phyloP scores from a whole-genome alignment of 2,329 filamentous ascomycete species.

The Cladosporium sp. region DNA sequence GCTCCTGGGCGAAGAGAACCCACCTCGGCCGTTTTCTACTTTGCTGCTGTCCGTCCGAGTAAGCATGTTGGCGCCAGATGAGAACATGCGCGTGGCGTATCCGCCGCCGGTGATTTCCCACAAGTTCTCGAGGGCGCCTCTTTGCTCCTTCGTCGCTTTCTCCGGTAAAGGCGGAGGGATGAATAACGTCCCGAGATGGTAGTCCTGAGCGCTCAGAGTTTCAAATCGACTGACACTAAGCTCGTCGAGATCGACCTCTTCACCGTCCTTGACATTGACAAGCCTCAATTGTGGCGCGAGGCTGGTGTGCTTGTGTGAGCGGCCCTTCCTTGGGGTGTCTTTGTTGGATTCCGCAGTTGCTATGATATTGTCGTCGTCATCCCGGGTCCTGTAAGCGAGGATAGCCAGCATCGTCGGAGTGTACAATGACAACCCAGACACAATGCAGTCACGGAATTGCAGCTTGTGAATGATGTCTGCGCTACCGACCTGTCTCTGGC shows the following conservation, averaged over 20 bases:
- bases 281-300: slow-evolving; percentile 83
- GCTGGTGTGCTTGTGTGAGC: slow-evolving; percentile 70
- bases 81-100: slow-evolving; percentile 82
- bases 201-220: slow-evolving; percentile 80
- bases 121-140: slow-evolving; percentile 76
- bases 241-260: slow-evolving; percentile 81
- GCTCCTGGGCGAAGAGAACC: slow-evolving; percentile 31
- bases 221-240: slow-evolving; percentile 78
- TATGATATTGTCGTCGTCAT: slow-evolving; percentile 59
- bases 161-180: slow-evolving; percentile 63
- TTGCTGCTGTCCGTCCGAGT: slow-evolving; percentile 38
- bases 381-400: slow-evolving; percentile 80
- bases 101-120: slow-evolving; percentile 75
- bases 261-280: slow-evolving; percentile 78
- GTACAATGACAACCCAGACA: slow-evolving; percentile 95
- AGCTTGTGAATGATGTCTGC: slow-evolving; percentile 91
- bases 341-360: slow-evolving; percentile 33
- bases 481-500: slow-evolving; percentile 68
- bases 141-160: slow-evolving; percentile 53
- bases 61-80: slow-evolving; percentile 72
- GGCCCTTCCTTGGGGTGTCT: slow-evolving; percentile 61
- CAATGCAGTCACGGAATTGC: slow-evolving; percentile 87
- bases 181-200: slow-evolving; percentile 81
- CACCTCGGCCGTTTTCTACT: slow-evolving; percentile 32
- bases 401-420: slow-evolving; percentile 86